These are phyloP conservation scores for Aspergillus fischeri DNA, from an alignment of 2,329 filamentous ascomycete species.

Conservation along the genomic window DNA sequence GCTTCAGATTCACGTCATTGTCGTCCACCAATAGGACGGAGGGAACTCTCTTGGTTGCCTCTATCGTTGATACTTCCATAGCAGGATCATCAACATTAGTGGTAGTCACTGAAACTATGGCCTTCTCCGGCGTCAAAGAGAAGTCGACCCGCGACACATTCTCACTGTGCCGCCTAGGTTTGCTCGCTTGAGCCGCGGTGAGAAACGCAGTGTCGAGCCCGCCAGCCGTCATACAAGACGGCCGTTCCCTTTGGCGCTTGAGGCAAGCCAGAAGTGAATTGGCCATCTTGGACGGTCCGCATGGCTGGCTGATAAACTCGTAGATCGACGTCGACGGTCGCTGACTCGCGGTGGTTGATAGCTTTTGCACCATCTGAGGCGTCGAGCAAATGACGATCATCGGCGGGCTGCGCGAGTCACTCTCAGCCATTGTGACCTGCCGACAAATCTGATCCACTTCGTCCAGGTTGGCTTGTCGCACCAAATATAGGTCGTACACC, in stretches of 20 bases:
- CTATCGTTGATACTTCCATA: neutral
- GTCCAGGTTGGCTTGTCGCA: conserved; percentile 23
- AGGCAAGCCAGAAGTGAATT: conserved; percentile 24
- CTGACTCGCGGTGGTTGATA: conserved; percentile 11
- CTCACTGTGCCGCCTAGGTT: neutral
- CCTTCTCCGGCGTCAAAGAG: neutral
- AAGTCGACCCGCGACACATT: neutral
- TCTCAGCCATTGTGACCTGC: neutral
- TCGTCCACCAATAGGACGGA: conserved; percentile 35
- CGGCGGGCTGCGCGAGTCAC: conserved; percentile 13
- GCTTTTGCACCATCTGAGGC: conserved; percentile 17
- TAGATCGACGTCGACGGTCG: conserved; percentile 13
- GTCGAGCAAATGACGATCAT: conserved; percentile 28
- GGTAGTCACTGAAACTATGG: conserved; percentile 1
- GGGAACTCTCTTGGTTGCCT: neutral
- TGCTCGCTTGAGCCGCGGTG: neutral
- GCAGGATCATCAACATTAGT: neutral
- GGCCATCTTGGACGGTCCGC: conserved; percentile 32
- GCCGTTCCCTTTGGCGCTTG: conserved; percentile 11
- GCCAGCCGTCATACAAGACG: conserved; percentile 10
- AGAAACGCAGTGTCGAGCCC: conserved; percentile 18
- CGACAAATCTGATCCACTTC: conserved; percentile 5
- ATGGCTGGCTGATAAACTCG: conserved; percentile 34
- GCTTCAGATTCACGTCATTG: conserved; percentile 32
- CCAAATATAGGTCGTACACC: conserved; percentile 20